phyloP scores from a whole-genome alignment of 768 basidiomycete genomes.

The Trametes cingulata region DNA sequence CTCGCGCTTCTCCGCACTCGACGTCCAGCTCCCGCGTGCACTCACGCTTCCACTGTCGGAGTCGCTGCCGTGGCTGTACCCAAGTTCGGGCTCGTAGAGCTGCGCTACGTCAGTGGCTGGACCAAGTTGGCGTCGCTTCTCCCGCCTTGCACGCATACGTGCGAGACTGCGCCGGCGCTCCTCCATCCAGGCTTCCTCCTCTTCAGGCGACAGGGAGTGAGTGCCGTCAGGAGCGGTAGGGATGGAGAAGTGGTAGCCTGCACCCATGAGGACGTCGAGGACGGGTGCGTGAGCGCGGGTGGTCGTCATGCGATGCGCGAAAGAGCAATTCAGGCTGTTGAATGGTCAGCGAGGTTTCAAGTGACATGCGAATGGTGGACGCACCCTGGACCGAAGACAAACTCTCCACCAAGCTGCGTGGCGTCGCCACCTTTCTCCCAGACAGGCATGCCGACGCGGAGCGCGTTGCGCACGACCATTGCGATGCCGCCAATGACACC shows the following conservation, averaged over 20 bases:
- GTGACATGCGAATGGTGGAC: slow-evolving; percentile 16
- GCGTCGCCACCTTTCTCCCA: slow-evolving; percentile 80
- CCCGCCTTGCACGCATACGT: slow-evolving; percentile 35
- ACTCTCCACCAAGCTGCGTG: slow-evolving; percentile 87
- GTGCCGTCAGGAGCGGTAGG: slow-evolving; percentile 11
- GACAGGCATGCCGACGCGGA: slow-evolving; percentile 76
- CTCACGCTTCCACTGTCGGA: slow-evolving; percentile 21
- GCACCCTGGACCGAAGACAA: slow-evolving; percentile 68
- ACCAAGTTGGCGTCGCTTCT: slow-evolving; percentile 28
- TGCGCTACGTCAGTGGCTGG: not conserved
- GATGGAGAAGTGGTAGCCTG: slow-evolving; percentile 42
- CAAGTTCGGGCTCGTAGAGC: slow-evolving; percentile 18
- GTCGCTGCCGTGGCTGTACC: slow-evolving; percentile 16
- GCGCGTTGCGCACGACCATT: slow-evolving; percentile 69
- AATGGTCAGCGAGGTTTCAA: not conserved
- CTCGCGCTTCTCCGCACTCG: slow-evolving; percentile 17
- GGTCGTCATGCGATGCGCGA: slow-evolving; percentile 83
- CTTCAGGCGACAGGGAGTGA: slow-evolving; percentile 16
- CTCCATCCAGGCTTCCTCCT: slow-evolving; percentile 41
- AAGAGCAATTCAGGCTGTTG: slow-evolving; percentile 61
- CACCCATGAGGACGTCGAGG: slow-evolving; percentile 61
- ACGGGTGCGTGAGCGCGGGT: slow-evolving; percentile 77
- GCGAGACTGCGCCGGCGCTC: slow-evolving; percentile 38
- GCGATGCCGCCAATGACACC: slow-evolving; percentile 66
- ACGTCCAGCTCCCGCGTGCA: slow-evolving; percentile 20